These are phyloP conservation scores for Fusarium temperatum DNA, from an alignment of 2,329 filamentous ascomycete species.

Conservation along the genomic window DNA sequence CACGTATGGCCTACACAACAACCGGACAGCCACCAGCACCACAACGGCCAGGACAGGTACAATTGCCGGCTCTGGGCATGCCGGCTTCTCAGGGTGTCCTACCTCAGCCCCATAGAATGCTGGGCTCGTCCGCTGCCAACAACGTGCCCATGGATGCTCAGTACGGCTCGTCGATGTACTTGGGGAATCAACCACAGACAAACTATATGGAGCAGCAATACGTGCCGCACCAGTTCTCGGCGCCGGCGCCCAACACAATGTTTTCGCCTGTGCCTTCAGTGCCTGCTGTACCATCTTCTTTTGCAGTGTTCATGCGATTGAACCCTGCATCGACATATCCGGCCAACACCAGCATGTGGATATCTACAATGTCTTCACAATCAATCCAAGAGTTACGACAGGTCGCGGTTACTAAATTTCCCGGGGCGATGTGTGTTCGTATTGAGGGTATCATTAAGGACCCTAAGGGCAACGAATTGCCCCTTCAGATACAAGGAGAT, in stretches of 20 bases:
- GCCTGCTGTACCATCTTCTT: slow-evolving; percentile 41
- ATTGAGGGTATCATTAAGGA: slow-evolving; percentile 74
- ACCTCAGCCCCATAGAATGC: slow-evolving; percentile 37
- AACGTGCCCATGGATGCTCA: slow-evolving; percentile 47
- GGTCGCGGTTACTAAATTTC: slow-evolving; percentile 68
- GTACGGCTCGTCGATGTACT: slow-evolving; percentile 51
- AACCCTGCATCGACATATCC: slow-evolving; percentile 69
- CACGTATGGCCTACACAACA: slow-evolving; percentile 40
- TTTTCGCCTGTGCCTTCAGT: slow-evolving; percentile 38
- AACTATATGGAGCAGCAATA: slow-evolving; percentile 49
- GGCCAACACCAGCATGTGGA: slow-evolving; percentile 66
- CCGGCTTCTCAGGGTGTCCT: slow-evolving; percentile 26
- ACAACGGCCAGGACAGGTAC: slow-evolving; percentile 13
- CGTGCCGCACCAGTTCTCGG: slow-evolving; percentile 43
- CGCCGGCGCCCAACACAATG: slow-evolving; percentile 35
- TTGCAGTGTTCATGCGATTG: slow-evolving; percentile 75
- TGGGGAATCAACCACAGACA: slow-evolving; percentile 50
- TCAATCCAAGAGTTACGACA: slow-evolving; percentile 71
- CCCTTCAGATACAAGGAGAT: slow-evolving; percentile 73
- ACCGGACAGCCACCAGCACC: slow-evolving; percentile 14
- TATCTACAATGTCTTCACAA: slow-evolving; percentile 66
- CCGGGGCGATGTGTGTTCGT: slow-evolving; percentile 64
- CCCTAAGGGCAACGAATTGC: slow-evolving; percentile 67
- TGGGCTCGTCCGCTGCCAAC: slow-evolving; percentile 37
- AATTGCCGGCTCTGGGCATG: slow-evolving; percentile 35